Evolutionary conservation across 176 grass and related monocot genomes (phyloP).

Genomic region (Bonia amplexicaulis): DNA sequence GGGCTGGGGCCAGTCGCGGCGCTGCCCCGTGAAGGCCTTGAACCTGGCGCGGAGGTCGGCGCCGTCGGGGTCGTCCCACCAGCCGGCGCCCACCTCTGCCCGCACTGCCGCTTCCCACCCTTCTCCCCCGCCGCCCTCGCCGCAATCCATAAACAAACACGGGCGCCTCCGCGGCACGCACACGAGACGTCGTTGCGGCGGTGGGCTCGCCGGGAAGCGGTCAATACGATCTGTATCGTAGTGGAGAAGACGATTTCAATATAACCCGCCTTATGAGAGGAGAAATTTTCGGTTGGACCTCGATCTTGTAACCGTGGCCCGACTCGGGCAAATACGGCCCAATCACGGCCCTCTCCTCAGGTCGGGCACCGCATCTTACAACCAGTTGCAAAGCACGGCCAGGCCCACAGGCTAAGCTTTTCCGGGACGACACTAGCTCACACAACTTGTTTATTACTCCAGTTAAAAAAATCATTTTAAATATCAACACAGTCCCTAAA

Average conservation of each 20-base stretch:
- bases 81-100: constrained; percentile 34
- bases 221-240: neutral
- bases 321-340: neutral
- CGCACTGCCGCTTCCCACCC: constrained; percentile 50
- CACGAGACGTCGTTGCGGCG: neutral
- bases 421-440: neutral
- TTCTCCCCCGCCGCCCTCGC: neutral
- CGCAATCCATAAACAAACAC: neutral
- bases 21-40: constrained; percentile 79
- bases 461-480: too few species aligned
- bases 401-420: neutral
- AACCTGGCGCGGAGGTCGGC: constrained; percentile 47
- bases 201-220: neutral
- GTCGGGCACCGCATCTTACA: neutral
- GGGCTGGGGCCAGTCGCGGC: constrained; percentile 51
- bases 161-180: neutral
- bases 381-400: neutral
- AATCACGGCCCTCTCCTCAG: too few species aligned
- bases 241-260: neutral
- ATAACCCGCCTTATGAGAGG: neutral
- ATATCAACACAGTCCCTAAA: too few species aligned
- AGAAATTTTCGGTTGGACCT: neutral
- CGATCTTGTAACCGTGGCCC: neutral
- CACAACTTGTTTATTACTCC: neutral
- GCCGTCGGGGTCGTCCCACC: constrained; percentile 59